Evolutionary conservation across 2,329 filamentous ascomycete genomes (phyloP), one percentile per base, ranked within the genome.

Genomic region (Epicoccum nigrum): DNA sequence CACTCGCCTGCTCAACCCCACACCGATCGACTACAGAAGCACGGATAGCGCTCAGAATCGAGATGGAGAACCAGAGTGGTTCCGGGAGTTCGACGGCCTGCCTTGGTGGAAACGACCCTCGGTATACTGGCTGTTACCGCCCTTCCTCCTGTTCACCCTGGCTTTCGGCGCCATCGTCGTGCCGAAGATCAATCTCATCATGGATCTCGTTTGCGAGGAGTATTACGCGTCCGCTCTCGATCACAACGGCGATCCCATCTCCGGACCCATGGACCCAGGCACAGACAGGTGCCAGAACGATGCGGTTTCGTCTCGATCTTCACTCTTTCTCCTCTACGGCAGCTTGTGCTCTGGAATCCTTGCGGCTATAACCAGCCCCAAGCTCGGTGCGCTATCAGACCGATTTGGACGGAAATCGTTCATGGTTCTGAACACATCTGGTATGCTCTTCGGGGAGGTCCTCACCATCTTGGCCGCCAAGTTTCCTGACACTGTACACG

Each of bases 131-230:
- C 80, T 97, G 4, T 73, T 97, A 7, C 84, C 83, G 0, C 89
- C 92, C 0, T 94, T 92, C 73, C 80, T 89, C 48, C 74, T 96
- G 35, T 93, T 91, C 68, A 90, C 91, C 0, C 78, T 95, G 45
- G 92, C 92, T 0, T 93, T 94, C 72, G 94, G 93, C 25, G 91
- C 90, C 49, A 83, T 90, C 6, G 79, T 94, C 7, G 90, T 97
- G 7, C 92, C 93, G 8, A 94, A 89, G 71, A 80, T 96, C 56
- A 96, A 96, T 67, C 76, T 97, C 74, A 90, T 96, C 56, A 81
- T 96, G 55, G 83, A 87, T 51, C 80, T 99, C 21, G 84, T 97
- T 44, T 99, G 94, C 73, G 84, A 86, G 56, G 82, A 89, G 54
- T 95, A 96, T 73, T 88, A 94, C 59, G 81, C 86, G 19, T n/a